Percentiles rank a stretch among this genome's conserved stretches.
Evolutionary conservation across 192 early-diverging fungal genomes (phyloP).

Genomic region (Coemansia sp.): DNA sequence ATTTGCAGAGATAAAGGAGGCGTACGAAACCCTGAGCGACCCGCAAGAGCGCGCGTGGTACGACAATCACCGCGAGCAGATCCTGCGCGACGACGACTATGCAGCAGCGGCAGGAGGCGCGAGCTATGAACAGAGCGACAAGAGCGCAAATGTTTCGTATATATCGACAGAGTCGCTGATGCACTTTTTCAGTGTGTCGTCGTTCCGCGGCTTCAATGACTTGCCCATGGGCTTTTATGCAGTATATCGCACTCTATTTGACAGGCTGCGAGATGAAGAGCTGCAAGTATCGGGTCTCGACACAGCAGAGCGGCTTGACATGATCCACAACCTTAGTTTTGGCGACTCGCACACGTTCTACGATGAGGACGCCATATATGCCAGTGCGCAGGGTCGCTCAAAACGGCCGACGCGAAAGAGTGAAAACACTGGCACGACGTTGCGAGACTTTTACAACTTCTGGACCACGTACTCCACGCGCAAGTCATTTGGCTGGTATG

Average conservation of each 20-base stretch:
- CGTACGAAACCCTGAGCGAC: constrained; percentile 92
- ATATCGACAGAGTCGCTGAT: constrained; percentile 62
- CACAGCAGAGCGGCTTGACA: constrained; percentile 22
- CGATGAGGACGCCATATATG: constrained; percentile 58
- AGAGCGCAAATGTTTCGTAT: constrained; percentile 46
- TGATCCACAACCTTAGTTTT: constrained; percentile 59
- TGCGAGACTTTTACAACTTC: constrained; percentile 74
- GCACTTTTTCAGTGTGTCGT: constrained; percentile 74
- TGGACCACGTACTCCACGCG: constrained; percentile 78
- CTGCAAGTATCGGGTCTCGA: constrained; percentile 23
- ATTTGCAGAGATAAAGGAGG: constrained; percentile 89
- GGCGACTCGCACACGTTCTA: constrained; percentile 66
- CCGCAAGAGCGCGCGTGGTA: constrained; percentile 95
- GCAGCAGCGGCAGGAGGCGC: constrained; percentile 28
- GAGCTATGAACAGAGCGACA: constrained; percentile 50
- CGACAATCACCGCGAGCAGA: constrained; percentile 89
- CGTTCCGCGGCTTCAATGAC: constrained; percentile 74
- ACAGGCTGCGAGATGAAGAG: constrained; percentile 79
- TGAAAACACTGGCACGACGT: constrained; percentile 27
- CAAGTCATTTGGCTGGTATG: constrained; percentile 94
- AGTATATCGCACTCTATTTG: constrained; percentile 79
- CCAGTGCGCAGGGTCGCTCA: constrained; percentile 6
- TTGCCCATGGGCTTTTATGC: constrained; percentile 72
- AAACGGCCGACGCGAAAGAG: constrained; percentile 4
- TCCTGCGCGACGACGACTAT: constrained; percentile 74